phyloP scores from a whole-genome alignment of 2,329 filamentous ascomycete genomes.

The Periconia sp. region DNA sequence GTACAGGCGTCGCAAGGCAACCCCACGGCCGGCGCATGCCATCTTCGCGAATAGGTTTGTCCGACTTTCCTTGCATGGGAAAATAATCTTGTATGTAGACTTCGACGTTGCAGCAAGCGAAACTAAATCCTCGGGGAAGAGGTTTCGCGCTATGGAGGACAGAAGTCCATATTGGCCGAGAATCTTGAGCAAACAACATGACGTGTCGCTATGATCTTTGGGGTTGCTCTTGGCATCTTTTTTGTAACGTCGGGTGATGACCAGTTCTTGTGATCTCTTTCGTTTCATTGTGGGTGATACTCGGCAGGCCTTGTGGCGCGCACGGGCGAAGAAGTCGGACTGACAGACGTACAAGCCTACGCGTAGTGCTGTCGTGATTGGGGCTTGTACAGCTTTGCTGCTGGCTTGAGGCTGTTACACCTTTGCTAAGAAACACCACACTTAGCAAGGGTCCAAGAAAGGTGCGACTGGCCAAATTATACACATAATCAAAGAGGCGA shows the following conservation, averaged over 20 bases:
- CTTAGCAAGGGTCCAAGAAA: background rate
- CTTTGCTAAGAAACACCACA: background rate
- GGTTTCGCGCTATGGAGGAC: conserved; percentile 21
- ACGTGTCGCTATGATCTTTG: background rate
- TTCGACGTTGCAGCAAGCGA: conserved; percentile 33
- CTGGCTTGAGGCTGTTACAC: background rate
- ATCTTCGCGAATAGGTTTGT: conserved; percentile 29
- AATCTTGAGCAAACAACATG: conserved; percentile 20
- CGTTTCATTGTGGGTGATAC: conserved; percentile 20
- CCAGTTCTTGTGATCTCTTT: conserved; percentile 16
- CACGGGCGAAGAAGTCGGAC: background rate
- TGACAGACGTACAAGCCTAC: background rate
- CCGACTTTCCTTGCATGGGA: conserved; percentile 24
- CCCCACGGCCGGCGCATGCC: conserved; percentile 28
- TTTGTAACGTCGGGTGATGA: conserved; percentile 3
- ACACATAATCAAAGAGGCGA: background rate
- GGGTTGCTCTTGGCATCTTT: conserved; percentile 6
- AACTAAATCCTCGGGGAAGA: conserved; percentile 29
- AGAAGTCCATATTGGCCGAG: conserved; percentile 34
- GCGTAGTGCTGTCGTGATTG: background rate
- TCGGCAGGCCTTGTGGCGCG: background rate
- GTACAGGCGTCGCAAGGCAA: conserved; percentile 18
- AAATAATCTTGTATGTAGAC: conserved; percentile 23
- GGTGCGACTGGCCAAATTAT: background rate
- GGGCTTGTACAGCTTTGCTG: too few species aligned